Evolutionary conservation across 2,329 filamentous ascomycete genomes (phyloP).

Genomic region (Monilinia aucupariae): DNA sequence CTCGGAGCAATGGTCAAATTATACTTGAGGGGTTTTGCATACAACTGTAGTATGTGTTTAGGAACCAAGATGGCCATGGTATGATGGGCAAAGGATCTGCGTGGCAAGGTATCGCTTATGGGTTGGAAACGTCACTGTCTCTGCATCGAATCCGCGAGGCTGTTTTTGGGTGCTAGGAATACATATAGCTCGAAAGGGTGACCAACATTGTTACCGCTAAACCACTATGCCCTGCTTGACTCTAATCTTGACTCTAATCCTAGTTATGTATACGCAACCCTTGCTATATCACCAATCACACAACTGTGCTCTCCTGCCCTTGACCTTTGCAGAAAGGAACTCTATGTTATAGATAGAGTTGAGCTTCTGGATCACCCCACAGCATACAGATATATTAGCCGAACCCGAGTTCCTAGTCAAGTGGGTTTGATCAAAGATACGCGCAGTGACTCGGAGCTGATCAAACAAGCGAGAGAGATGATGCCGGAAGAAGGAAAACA

Average conservation of each 20-base stretch:
- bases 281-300: no score
- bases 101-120: not conserved
- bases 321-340: not conserved
- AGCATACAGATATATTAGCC: no score
- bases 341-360: not conserved
- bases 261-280: no score
- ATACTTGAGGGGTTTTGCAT: not conserved
- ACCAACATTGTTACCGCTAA: no score
- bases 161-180: not conserved
- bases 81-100: not conserved
- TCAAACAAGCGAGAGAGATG: no score
- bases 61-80: not conserved
- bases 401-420: no score
- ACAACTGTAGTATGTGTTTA: not conserved
- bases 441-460: no score
- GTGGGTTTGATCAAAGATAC: no score
- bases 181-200: no score
- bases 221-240: no score
- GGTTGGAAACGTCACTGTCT: not conserved
- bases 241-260: no score
- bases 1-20: not conserved
- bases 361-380: not conserved
- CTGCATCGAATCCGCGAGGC: not conserved
- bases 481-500: no score
- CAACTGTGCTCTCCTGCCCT: not conserved